Evolutionary conservation across 306 rosid species (phyloP).

Genomic region (Ormosia semicastrata): DNA sequence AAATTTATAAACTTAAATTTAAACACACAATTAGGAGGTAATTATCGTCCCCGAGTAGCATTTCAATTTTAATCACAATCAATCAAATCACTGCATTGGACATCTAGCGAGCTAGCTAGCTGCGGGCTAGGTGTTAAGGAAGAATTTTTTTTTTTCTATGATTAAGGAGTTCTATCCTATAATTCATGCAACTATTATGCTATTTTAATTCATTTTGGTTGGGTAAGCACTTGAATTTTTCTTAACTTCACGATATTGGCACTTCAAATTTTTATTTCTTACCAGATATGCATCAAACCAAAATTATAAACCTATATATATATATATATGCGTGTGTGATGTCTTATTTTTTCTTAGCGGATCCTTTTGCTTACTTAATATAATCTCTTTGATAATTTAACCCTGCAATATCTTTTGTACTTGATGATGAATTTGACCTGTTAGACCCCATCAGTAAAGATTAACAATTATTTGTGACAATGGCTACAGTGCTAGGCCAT

Average conservation of each 20-base stretch:
- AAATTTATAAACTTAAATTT: too few relatives aligned
- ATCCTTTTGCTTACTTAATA: not conserved
- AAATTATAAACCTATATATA: not conserved
- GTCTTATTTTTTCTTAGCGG: not conserved
- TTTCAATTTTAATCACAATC: not conserved
- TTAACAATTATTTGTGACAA: not conserved
- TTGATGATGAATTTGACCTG: not conserved
- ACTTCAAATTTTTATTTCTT: not conserved
- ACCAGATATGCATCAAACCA: not conserved
- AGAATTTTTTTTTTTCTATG: not conserved
- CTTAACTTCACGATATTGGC: not conserved
- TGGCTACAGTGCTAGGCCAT: not conserved
- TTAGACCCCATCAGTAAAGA: not conserved
- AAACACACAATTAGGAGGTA: not conserved
- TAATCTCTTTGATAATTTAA: not conserved
- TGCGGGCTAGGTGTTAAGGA: not conserved
- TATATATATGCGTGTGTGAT: not conserved
- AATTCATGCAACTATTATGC: not conserved
- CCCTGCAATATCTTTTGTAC: not conserved
- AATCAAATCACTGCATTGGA: not conserved
- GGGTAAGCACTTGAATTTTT: not conserved
- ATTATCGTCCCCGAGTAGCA: not conserved
- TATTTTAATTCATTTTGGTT: not conserved
- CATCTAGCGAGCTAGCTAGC: not conserved
- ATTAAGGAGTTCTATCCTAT: not conserved